Conservation (phyloP, 352 stramenopile species). For the Globisporangium ultimum region DNA sequence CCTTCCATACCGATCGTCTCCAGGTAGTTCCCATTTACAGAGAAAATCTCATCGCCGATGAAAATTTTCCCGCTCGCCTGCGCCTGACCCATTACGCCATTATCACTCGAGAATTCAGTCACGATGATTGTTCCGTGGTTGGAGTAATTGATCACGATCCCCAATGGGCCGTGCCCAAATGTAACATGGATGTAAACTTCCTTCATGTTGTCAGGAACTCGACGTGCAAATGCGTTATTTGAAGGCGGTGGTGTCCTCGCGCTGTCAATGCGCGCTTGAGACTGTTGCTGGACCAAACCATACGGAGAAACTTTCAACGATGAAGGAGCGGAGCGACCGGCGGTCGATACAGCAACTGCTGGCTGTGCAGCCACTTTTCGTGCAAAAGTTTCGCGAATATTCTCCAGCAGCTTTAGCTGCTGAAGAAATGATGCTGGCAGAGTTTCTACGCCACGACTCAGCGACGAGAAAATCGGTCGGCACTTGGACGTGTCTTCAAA, state of each 20-base stretch:
- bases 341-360: conserved; percentile 8
- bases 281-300: not conserved
- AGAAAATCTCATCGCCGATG: conserved; percentile 76
- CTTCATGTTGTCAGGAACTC: conserved; percentile 8
- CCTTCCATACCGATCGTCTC: conserved; percentile 77
- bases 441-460: conserved; percentile 42
- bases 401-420: conserved; percentile 66
- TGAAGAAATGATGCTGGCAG: conserved; percentile 72
- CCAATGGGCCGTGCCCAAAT: conserved; percentile 66
- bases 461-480: conserved; percentile 41
- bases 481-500: conserved; percentile 65
- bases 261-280: not conserved
- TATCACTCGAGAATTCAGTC: conserved; percentile 76
- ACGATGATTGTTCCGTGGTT: conserved; percentile 66
- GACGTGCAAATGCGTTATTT: not conserved
- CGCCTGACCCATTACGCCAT: conserved; percentile 66
- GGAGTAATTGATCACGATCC: conserved; percentile 85
- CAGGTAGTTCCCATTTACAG: conserved; percentile 64
- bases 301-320: conserved; percentile 9
- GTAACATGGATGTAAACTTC: conserved; percentile 57
- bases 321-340: conserved; percentile 7
- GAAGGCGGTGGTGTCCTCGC: not conserved
- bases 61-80: conserved; percentile 65
- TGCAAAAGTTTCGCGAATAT: conserved; percentile 41
- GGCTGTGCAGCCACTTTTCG: conserved; percentile 13